phyloP scores from a whole-genome alignment of 345 rosid species.

The Orychophragmus violaceus region DNA sequence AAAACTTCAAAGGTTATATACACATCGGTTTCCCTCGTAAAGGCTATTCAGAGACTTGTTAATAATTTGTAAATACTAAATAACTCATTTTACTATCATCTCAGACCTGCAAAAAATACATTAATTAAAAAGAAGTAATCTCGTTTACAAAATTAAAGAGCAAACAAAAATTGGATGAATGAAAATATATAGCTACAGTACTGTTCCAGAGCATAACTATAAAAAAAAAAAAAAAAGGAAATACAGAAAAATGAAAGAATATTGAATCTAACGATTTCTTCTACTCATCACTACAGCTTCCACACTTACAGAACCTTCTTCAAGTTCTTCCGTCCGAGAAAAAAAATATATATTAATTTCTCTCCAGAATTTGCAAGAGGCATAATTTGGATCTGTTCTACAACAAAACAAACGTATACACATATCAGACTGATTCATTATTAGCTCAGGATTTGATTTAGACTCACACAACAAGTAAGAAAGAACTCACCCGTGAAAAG shows the following conservation, averaged over 20 bases:
- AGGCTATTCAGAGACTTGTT: background rate
- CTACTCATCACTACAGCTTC: constrained; percentile 34
- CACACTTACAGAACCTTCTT: constrained; percentile 15
- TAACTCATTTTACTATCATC: background rate
- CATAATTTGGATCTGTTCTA: constrained; percentile 14
- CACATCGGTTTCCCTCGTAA: background rate
- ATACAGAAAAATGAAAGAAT: constrained; percentile 30
- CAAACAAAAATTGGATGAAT: constrained; percentile 27
- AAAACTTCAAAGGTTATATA: background rate
- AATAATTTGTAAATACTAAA: background rate
- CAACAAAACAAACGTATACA: background rate
- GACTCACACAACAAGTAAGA: background rate
- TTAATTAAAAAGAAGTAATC: background rate
- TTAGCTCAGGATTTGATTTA: background rate
- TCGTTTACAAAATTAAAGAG: constrained; percentile 18
- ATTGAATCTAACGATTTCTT: constrained; percentile 24
- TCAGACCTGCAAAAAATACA: background rate
- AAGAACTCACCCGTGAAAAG: constrained; percentile 19
- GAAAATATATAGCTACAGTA: constrained; percentile 21
- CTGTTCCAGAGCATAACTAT: constrained; percentile 12
- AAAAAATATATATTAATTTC: background rate
- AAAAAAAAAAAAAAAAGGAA: background rate
- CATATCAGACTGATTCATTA: background rate
- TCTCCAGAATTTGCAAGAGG: constrained; percentile 21
- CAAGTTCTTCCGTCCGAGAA: constrained; percentile 6